These are phyloP conservation scores for Pythium pyrilobum DNA, from an alignment of 352 stramenopile genomes.

Conservation along the genomic window DNA sequence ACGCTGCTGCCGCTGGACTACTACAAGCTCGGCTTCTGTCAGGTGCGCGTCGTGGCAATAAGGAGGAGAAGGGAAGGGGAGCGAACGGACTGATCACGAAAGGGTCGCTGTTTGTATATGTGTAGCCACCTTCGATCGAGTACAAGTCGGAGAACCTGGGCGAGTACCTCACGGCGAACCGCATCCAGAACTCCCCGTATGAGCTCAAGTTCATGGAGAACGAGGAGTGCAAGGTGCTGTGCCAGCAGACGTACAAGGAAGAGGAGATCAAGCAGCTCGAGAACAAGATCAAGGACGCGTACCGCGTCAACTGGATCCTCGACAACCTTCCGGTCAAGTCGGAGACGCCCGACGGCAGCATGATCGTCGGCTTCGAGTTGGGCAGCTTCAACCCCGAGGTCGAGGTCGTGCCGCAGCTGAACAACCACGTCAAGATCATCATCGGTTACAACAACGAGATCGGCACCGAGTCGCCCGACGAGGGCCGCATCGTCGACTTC, in stretches of 20 bases:
- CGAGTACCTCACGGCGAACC: constrained; percentile 98
- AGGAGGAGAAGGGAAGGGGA: background rate
- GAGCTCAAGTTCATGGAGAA: constrained; percentile 88
- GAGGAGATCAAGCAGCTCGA: constrained; percentile 89
- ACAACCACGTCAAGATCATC: constrained; percentile 99
- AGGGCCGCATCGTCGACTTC: constrained; percentile 98
- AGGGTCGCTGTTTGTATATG: too few relatives aligned
- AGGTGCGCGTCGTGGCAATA: constrained; percentile 29
- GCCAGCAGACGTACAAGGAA: constrained; percentile 89
- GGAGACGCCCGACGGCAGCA: constrained; percentile 51
- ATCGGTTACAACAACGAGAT: constrained; percentile 95
- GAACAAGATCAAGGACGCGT: constrained; percentile 94
- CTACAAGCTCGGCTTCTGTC: constrained; percentile 97
- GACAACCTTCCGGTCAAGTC: constrained; percentile 96
- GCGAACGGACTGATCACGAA: background rate
- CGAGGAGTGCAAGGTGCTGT: constrained; percentile 67
- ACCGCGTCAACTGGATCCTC: constrained; percentile 98
- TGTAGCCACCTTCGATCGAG: constrained; percentile 83
- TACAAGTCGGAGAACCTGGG: constrained; percentile 99
- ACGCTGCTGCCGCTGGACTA: constrained; percentile 97
- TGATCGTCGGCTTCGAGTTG: constrained; percentile 83
- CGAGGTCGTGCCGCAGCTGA: constrained; percentile 88
- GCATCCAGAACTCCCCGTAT: constrained; percentile 99
- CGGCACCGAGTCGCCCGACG: constrained; percentile 50
- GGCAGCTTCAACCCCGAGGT: constrained; percentile 89